These are phyloP conservation scores for Candida dubliniensis DNA, from an alignment of 1,139 yeast genomes.

Conservation along the genomic window DNA sequence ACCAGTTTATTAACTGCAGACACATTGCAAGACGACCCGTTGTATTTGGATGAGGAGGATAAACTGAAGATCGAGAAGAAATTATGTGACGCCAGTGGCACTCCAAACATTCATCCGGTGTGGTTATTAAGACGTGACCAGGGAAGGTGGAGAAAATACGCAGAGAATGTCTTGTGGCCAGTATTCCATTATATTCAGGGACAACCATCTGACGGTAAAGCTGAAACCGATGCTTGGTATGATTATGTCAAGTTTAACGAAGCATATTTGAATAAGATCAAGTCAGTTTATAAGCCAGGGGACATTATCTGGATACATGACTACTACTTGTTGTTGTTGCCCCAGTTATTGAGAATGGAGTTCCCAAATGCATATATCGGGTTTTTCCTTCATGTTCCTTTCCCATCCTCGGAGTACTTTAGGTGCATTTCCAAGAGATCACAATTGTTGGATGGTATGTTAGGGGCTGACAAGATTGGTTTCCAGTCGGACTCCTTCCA, in stretches of 20 bases:
- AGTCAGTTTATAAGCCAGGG: constrained; percentile 76
- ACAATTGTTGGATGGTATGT: constrained; percentile 81
- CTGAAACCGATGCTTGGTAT: constrained; percentile 82
- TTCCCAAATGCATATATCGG: constrained; percentile 81
- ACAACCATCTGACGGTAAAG: constrained; percentile 60
- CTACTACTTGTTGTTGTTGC: constrained; percentile 79
- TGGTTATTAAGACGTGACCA: constrained; percentile 78
- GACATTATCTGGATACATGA: constrained; percentile 96
- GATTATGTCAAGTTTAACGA: constrained; percentile 90
- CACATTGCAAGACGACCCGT: constrained; percentile 53
- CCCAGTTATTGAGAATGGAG: constrained; percentile 82
- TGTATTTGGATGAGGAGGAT: constrained; percentile 58
- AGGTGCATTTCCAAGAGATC: constrained; percentile 82
- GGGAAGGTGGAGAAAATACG: constrained; percentile 81
- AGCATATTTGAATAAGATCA: constrained; percentile 79
- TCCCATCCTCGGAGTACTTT: constrained; percentile 95
- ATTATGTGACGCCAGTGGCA: constrained; percentile 43
- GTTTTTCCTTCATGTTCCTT: constrained; percentile 82
- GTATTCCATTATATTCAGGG: constrained; percentile 89
- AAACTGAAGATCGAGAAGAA: constrained; percentile 47
- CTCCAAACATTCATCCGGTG: constrained; percentile 71
- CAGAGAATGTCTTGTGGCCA: constrained; percentile 93
- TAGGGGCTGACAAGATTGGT: constrained; percentile 84
- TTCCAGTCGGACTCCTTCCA: constrained; percentile 87
- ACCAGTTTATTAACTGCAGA: constrained; percentile 18